Evolutionary conservation across 495 filamentous ascomycete genomes (phyloP).

Genomic region (Glonium stellatum): DNA sequence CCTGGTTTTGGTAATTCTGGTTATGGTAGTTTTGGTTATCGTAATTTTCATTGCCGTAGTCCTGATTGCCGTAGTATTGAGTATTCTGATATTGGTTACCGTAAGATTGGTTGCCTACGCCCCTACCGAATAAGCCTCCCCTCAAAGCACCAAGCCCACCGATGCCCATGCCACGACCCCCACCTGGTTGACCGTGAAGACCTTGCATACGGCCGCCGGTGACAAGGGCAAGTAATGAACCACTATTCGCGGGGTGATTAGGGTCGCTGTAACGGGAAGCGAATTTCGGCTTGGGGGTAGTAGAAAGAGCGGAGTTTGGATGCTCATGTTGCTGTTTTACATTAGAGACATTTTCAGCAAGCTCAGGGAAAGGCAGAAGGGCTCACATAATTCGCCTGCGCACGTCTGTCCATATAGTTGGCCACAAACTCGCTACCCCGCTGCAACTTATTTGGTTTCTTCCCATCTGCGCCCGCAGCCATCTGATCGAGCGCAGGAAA

Average conservation of each 20-base stretch:
- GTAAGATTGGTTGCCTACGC: no score
- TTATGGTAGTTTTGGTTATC: no score
- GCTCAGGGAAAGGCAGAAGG: no score
- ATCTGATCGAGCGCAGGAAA: slow-evolving; percentile 48
- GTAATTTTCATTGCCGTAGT: no score
- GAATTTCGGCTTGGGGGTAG: slow-evolving; percentile 27
- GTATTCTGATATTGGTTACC: no score
- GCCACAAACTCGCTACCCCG: slow-evolving; percentile 41
- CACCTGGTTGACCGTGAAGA: neutral
- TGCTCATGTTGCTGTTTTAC: neutral
- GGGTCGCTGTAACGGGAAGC: slow-evolving; percentile 50
- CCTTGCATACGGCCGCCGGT: slow-evolving; percentile 10
- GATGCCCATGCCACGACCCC: neutral
- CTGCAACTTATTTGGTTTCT: slow-evolving; percentile 36
- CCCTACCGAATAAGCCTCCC: neutral
- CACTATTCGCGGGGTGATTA: slow-evolving; percentile 43
- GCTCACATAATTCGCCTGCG: slow-evolving; percentile 42
- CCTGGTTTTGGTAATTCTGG: no score
- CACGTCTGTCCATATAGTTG: slow-evolving; percentile 48
- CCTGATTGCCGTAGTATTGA: no score
- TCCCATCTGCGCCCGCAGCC: slow-evolving; percentile 24
- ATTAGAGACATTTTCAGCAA: no score
- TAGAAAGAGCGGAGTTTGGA: neutral
- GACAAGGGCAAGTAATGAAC: slow-evolving; percentile 38
- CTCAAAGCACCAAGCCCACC: neutral